Evolutionary conservation across 163 green algal species (phyloP).

Genomic region (Volvox carteri): DNA sequence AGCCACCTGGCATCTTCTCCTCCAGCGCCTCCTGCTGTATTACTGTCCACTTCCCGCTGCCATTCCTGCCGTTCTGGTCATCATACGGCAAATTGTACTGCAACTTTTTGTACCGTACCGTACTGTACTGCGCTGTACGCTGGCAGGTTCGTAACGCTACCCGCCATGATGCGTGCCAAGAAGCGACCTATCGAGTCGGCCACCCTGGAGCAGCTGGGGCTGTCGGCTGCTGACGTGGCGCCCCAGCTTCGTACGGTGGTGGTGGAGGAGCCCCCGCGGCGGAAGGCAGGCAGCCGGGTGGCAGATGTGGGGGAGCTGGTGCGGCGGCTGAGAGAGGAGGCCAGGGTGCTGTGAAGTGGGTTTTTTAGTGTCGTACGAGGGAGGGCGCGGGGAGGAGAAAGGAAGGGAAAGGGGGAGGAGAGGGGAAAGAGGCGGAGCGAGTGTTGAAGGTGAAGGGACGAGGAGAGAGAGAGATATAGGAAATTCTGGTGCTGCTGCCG

Average conservation of each 20-base stretch:
- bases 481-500: no score
- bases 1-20: no score
- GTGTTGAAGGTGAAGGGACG: no score
- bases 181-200: constrained; percentile 85
- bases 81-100: no score
- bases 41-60: no score
- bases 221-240: constrained; percentile 38
- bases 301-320: constrained; percentile 83
- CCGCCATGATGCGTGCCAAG: constrained; percentile 94
- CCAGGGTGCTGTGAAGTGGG: constrained; percentile 60
- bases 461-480: no score
- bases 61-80: no score
- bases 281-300: constrained; percentile 76
- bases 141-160: constrained; percentile 87
- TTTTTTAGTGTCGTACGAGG: neutral
- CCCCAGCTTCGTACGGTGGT: constrained; percentile 65
- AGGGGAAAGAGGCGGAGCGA: neutral
- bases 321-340: constrained; percentile 64
- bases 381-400: neutral
- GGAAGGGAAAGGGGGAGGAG: neutral
- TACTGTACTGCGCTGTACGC: no score
- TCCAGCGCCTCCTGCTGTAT: no score
- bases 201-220: constrained; percentile 65
- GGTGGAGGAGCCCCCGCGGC: constrained; percentile 83
- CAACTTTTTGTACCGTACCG: no score